Percentiles rank a stretch among this genome's conserved stretches.
These are phyloP conservation scores for Debaryomyces sp. DNA, from an alignment of 1,139 yeast species.

Conservation along the genomic window DNA sequence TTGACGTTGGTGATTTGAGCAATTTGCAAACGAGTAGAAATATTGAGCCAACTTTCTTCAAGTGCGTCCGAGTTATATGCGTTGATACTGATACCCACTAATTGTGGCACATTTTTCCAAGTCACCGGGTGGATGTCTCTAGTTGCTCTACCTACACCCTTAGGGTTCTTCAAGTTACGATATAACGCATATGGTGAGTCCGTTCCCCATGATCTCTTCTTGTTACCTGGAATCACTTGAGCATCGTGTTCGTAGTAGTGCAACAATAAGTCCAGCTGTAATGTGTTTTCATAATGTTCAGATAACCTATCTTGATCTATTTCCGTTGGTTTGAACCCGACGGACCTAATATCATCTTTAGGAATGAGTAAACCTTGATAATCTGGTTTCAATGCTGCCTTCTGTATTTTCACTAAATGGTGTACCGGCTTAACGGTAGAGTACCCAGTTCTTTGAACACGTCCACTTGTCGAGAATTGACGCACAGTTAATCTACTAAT, in stretches of 20 bases:
- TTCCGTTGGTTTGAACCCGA: slow-evolving; percentile 73
- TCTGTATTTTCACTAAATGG: slow-evolving; percentile 77
- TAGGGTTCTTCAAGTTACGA: slow-evolving; percentile 70
- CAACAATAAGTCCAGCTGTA: slow-evolving; percentile 76
- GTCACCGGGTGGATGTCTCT: slow-evolving; percentile 72
- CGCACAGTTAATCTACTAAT: slow-evolving; percentile 37
- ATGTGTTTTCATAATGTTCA: slow-evolving; percentile 73
- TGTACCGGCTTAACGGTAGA: slow-evolving; percentile 90
- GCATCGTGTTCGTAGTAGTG: slow-evolving; percentile 74
- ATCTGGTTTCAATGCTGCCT: slow-evolving; percentile 68
- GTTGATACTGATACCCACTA: slow-evolving; percentile 68
- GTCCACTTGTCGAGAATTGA: slow-evolving; percentile 46
- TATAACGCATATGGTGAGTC: slow-evolving; percentile 88
- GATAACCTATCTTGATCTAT: slow-evolving; percentile 79
- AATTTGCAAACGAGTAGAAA: slow-evolving; percentile 77
- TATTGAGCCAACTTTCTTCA: slow-evolving; percentile 71
- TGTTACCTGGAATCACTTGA: slow-evolving; percentile 58
- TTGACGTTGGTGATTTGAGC: slow-evolving; percentile 93
- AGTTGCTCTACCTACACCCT: slow-evolving; percentile 66
- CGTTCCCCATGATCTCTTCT: slow-evolving; percentile 84
- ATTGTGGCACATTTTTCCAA: slow-evolving; percentile 68
- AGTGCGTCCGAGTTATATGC: slow-evolving; percentile 78
- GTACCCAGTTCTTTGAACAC: slow-evolving; percentile 62
- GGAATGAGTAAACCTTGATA: slow-evolving; percentile 68
- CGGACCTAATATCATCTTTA: slow-evolving; percentile 72